These are phyloP conservation scores for Sclerotinia minor DNA, from an alignment of 2,329 filamentous ascomycete species.

Conservation along the genomic window DNA sequence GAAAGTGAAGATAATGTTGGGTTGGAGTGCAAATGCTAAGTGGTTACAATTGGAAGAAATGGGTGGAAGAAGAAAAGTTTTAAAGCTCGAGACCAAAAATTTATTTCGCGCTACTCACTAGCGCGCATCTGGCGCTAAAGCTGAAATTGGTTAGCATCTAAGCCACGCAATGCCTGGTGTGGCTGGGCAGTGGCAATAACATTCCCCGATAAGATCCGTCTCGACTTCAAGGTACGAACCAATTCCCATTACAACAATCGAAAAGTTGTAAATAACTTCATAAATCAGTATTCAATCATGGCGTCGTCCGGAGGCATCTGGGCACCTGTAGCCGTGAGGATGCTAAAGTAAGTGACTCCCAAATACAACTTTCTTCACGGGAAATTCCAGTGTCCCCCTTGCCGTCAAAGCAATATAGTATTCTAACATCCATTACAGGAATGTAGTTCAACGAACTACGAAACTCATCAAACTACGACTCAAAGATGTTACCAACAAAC, in stretches of 20 bases:
- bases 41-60: slow-evolving; percentile 2
- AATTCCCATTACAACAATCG: neutral
- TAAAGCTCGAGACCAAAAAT: slow-evolving; percentile 19
- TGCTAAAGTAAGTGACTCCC: slow-evolving; percentile 37
- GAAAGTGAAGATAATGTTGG: neutral
- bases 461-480: slow-evolving; percentile 49
- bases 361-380: neutral
- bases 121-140: neutral
- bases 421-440: slow-evolving; percentile 42
- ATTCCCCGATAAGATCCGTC: slow-evolving; percentile 18
- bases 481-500: slow-evolving; percentile 43
- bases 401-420: slow-evolving; percentile 1
- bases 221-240: slow-evolving; percentile 2
- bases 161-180: slow-evolving; percentile 11
- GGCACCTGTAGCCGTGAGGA: slow-evolving; percentile 41
- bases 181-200: slow-evolving; percentile 24
- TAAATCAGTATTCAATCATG: slow-evolving; percentile 32
- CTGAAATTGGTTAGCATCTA: neutral
- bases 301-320: slow-evolving; percentile 39
- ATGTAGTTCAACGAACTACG: slow-evolving; percentile 50
- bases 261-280: slow-evolving; percentile 16
- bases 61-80: neutral
- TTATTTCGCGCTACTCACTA: slow-evolving; percentile 22
- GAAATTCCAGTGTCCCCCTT: neutral
- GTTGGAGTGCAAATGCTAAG: neutral